A percentile compares a stretch with the other conserved stretches of the same genome.
Conservation (phyloP, 805 yeast species). For the Suhomyces sp. region DNA sequence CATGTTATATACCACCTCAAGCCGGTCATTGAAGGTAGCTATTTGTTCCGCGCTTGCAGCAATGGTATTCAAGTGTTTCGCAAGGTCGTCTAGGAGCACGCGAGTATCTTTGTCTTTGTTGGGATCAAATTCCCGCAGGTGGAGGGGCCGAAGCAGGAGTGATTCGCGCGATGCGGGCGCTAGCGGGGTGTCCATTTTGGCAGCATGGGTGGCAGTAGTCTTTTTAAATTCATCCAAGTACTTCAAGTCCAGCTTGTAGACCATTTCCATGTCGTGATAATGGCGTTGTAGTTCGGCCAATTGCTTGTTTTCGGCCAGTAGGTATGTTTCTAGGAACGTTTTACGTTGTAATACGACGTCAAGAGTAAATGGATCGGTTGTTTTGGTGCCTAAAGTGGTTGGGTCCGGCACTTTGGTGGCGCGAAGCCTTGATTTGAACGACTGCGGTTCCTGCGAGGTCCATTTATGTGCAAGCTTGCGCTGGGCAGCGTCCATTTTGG, state of each 20-base stretch:
- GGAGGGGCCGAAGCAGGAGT: background rate
- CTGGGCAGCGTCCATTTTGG: constrained; percentile 22
- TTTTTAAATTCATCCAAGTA: constrained; percentile 32
- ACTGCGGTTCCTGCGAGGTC: constrained; percentile 17
- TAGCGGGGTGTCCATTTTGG: constrained; percentile 1
- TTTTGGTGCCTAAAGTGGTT: constrained; percentile 12
- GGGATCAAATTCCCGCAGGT: constrained; percentile 7
- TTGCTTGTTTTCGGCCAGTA: constrained; percentile 41
- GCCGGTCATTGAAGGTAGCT: constrained; percentile 11
- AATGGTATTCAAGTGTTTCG: constrained; percentile 15
- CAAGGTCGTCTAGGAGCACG: constrained; percentile 13
- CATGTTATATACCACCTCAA: constrained; percentile 15
- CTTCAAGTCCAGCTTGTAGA: constrained; percentile 29
- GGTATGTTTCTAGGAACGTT: constrained; percentile 31
- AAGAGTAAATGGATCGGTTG: constrained; percentile 18
- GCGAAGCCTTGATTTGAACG: constrained; percentile 24
- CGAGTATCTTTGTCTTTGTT: constrained; percentile 14
- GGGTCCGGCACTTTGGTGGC: constrained; percentile 27
- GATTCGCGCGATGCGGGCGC: background rate
- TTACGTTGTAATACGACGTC: constrained; percentile 26
- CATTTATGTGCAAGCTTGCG: constrained; percentile 22
- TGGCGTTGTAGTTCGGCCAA: constrained; percentile 29
- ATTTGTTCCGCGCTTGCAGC: constrained; percentile 12
- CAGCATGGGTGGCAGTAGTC: constrained; percentile 12
- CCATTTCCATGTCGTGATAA: constrained; percentile 19